Base-by-base conservation (phyloP, 192 early-diverging fungal species). In the Gryganskiella cystojenkinii region DNA sequence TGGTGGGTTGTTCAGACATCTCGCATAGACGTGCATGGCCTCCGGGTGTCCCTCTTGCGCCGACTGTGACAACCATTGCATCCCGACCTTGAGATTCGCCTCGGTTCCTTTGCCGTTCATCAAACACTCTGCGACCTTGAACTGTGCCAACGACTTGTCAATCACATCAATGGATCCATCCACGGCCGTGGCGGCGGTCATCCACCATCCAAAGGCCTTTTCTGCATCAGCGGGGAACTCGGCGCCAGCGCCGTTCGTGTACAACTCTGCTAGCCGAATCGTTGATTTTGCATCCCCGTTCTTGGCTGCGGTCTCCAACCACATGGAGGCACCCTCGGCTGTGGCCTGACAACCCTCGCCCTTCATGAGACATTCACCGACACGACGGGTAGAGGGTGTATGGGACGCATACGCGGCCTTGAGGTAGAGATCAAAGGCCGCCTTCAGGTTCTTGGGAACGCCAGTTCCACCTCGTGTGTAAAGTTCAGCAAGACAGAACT, bases 381-480 rank as follows among this genome's bases (percentile, higher is more conserved):
- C 74, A 14, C 74, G 59, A 20, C 74, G 49, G 19, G 74, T 78
- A 13, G 74, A 62, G 35, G 74, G 34, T 0, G 74, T 78, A 42
- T 92, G 87, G 28, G 82, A 83, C 33, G 86, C 79, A 28, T 85
- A 86, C 5, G 88, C 87, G 2, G 90, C 63, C 27, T 83, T 78
- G 25, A 74, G 50, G 68, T 88, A 93, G 84, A 90, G 88, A 50
- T 91, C 88, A 61, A 90, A 82, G 2, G 89, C 91, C 20, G 82
- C 67, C 50, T 87, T 85, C 69, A 84, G 61, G 59, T 86, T 80
- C 71, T 79, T 75, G 44, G 71, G 50, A 2, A 90, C 83, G 3
- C 90, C 89, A 3, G 86, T 70, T 3, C 90, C 92, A 33, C 86
- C 88, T 46, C 50, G 85, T 61, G 30, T 82, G 56, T 61, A 88